A percentile compares a stretch with the other conserved stretches of the same genome.
Evolutionary conservation across 305 asterid species (phyloP).

Genomic region (Euphrasia arctica): DNA sequence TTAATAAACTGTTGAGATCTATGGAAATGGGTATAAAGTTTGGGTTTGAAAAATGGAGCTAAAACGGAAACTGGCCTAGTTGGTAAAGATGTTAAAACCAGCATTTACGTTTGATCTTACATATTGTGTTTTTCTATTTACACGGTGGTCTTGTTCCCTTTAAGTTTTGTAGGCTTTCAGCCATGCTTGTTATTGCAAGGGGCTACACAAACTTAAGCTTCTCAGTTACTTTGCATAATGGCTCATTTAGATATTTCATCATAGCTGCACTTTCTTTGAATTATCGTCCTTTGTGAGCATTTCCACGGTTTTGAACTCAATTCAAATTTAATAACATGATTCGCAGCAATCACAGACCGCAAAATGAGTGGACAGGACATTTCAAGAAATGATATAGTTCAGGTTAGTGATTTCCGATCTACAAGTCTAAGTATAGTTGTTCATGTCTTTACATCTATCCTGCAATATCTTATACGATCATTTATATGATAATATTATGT

Average conservation of each 20-base stretch:
- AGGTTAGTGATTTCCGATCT: constrained; percentile 50
- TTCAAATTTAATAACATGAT: constrained; percentile 34
- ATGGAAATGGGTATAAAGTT: neutral
- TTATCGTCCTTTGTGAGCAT: constrained; percentile 25
- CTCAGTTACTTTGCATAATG: constrained; percentile 11
- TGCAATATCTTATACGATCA: constrained; percentile 5
- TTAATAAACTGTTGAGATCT: neutral
- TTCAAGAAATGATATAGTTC: constrained; percentile 67
- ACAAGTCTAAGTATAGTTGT: constrained; percentile 12
- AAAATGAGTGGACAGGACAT: constrained; percentile 82
- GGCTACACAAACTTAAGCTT: constrained; percentile 10
- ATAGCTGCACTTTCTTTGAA: constrained; percentile 20
- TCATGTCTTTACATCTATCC: constrained; percentile 18
- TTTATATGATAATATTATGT: constrained; percentile 5
- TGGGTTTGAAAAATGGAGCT: constrained; percentile 12
- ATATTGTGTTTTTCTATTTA: neutral
- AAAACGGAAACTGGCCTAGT: neutral
- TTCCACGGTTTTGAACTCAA: constrained; percentile 29
- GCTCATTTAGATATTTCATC: constrained; percentile 21
- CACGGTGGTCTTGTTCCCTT: neutral
- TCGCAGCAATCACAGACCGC: constrained; percentile 84
- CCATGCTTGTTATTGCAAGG: constrained; percentile 17
- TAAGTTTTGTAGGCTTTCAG: constrained; percentile 3
- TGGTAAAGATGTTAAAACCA: neutral
- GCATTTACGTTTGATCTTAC: neutral